Conservation (phyloP, 305 asterid genomes). For the Fraxinus ornus region DNA sequence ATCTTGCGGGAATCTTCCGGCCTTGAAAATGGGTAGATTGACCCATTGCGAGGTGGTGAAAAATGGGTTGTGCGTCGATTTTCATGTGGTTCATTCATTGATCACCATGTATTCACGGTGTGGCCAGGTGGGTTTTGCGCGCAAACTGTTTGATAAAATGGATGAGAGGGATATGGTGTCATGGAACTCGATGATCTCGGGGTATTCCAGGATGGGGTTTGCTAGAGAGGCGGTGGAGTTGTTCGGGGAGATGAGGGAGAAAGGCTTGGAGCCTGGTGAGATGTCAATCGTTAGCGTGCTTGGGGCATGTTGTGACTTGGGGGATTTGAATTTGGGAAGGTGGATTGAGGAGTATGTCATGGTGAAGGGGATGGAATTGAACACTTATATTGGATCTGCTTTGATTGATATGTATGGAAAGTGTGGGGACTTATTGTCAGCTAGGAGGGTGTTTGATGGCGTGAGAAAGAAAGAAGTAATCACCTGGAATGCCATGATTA, state of each 20-base stretch:
- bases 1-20: slow-evolving; percentile 54
- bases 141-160: slow-evolving; percentile 72
- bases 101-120: slow-evolving; percentile 70
- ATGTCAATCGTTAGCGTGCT: slow-evolving; percentile 74
- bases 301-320: slow-evolving; percentile 73
- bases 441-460: slow-evolving; percentile 52
- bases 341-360: slow-evolving; percentile 49
- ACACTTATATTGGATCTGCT: slow-evolving; percentile 69
- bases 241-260: slow-evolving; percentile 57
- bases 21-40: slow-evolving; percentile 36
- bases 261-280: slow-evolving; percentile 66
- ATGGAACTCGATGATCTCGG: slow-evolving; percentile 77
- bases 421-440: slow-evolving; percentile 69
- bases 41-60: slow-evolving; percentile 63
- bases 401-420: slow-evolving; percentile 73
- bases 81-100: slow-evolving; percentile 67
- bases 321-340: slow-evolving; percentile 57
- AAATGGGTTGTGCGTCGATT: slow-evolving; percentile 56
- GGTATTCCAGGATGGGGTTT: slow-evolving; percentile 58
- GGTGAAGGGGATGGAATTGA: slow-evolving; percentile 43
- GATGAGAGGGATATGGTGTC: slow-evolving; percentile 65
- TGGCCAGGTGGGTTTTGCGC: slow-evolving; percentile 45
- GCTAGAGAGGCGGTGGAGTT: slow-evolving; percentile 57
- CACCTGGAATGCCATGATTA: slow-evolving; percentile 82
- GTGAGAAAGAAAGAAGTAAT: slow-evolving; percentile 51